These are phyloP conservation scores for Cochlearia excelsa DNA, from an alignment of 345 rosid species.

Conservation along the genomic window DNA sequence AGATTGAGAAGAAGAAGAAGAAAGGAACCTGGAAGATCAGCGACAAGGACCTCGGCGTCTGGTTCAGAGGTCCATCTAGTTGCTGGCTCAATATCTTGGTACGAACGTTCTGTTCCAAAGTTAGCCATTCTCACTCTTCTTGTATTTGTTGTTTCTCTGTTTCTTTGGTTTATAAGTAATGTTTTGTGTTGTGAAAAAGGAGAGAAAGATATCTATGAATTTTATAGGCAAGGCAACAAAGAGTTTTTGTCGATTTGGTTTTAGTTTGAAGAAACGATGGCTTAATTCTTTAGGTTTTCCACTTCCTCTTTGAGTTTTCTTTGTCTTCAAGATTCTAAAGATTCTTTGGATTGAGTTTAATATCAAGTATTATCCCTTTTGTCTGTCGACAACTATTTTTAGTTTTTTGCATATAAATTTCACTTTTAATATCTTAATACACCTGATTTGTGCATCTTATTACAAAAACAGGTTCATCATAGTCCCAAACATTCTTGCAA, in stretches of 20 bases:
- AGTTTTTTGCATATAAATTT: too few relatives aligned
- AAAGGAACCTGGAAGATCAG: conserved; percentile 38
- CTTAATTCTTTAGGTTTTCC: conserved; percentile 36
- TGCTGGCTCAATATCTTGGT: conserved; percentile 34
- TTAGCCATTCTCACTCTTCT: conserved; percentile 27
- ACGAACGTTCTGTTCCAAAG: conserved; percentile 23
- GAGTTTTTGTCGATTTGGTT: conserved; percentile 5
- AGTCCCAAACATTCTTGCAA: neutral
- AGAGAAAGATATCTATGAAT: conserved; percentile 15
- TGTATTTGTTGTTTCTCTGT: neutral
- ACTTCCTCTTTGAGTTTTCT: conserved; percentile 33
- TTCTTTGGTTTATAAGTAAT: conserved; percentile 4
- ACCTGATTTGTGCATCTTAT: too few relatives aligned
- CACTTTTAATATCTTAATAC: too few relatives aligned
- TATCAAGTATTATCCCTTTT: conserved; percentile 26
- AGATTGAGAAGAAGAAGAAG: conserved; percentile 24
- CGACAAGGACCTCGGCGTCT: conserved; percentile 36
- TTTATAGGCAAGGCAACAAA: conserved; percentile 29
- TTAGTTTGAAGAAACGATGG: conserved; percentile 33
- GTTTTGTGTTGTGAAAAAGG: conserved; percentile 21
- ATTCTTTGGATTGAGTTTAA: conserved; percentile 31
- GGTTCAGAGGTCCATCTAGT: conserved; percentile 38
- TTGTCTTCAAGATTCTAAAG: conserved; percentile 18
- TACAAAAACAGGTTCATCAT: too few relatives aligned
- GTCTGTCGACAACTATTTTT: too few relatives aligned